Evolutionary conservation across 2,329 filamentous ascomycete species (phyloP).

Genomic region (Parastagonospora nodorum): DNA sequence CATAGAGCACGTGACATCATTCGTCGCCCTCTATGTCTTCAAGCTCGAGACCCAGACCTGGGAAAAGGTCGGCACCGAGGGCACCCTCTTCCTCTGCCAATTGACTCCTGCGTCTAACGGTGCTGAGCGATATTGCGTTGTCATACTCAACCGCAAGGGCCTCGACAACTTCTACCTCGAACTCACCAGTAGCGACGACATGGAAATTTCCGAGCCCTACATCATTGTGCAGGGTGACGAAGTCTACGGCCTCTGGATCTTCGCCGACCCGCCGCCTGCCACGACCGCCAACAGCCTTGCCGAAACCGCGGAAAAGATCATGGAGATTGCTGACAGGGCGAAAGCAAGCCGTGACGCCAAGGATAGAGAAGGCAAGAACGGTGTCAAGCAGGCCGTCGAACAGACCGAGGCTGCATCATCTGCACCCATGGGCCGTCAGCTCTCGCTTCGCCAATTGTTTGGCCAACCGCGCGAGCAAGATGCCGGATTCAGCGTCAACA

Average conservation of each 20-base stretch:
- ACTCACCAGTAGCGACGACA: conserved; percentile 48
- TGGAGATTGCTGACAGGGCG: conserved; percentile 59
- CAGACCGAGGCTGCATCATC: conserved; percentile 39
- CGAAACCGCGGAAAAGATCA: conserved; percentile 60
- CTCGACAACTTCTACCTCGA: conserved; percentile 55
- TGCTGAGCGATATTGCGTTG: conserved; percentile 49
- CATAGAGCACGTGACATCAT: conserved; percentile 81
- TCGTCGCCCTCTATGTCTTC: conserved; percentile 85
- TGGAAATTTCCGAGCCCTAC: conserved; percentile 60
- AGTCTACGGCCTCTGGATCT: conserved; percentile 69
- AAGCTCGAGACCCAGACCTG: conserved; percentile 67
- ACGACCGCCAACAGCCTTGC: conserved; percentile 59
- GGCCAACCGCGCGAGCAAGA: conserved; percentile 60
- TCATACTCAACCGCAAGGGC: conserved; percentile 55
- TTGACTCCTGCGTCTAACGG: conserved; percentile 48
- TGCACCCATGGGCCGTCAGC: conserved; percentile 58
- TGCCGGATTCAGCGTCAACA: conserved; percentile 56
- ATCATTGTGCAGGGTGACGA: conserved; percentile 59
- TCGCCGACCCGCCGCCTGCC: conserved; percentile 61
- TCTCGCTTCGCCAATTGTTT: conserved; percentile 60
- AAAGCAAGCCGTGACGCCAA: conserved; percentile 54
- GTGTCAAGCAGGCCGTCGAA: conserved; percentile 25
- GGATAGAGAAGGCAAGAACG: conserved; percentile 28
- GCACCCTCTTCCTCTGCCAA: conserved; percentile 85
- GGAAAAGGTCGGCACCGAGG: conserved; percentile 86